phyloP scores from a whole-genome alignment of 352 stramenopile species.

The Globisporangium polare region DNA sequence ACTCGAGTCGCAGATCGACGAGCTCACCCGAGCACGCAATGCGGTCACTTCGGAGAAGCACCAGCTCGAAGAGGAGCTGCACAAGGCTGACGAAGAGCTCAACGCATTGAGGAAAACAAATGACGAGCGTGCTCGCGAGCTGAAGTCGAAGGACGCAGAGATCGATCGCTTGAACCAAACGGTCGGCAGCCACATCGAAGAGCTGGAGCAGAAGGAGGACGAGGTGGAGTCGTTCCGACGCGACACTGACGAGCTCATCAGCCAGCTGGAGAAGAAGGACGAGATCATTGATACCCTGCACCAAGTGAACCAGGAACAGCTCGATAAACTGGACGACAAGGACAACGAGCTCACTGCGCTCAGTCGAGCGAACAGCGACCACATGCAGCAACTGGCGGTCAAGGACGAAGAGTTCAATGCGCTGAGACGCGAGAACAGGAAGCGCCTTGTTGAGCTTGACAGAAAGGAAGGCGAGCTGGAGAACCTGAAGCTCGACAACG shows the following conservation, averaged over 20 bases:
- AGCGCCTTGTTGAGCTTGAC: slow-evolving; percentile 14
- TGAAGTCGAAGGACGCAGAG: slow-evolving; percentile 9
- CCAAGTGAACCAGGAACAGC: slow-evolving; percentile 18
- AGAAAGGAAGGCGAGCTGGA: slow-evolving; percentile 19
- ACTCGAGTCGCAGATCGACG: slow-evolving; percentile 16
- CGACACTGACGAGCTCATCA: slow-evolving; percentile 9
- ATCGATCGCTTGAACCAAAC: slow-evolving; percentile 5
- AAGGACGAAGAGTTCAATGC: slow-evolving; percentile 28
- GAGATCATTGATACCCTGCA: slow-evolving; percentile 9
- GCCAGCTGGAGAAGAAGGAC: slow-evolving; percentile 12
- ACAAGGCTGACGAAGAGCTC: slow-evolving; percentile 6
- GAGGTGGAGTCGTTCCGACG: slow-evolving; percentile 6
- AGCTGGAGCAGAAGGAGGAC: background rate
- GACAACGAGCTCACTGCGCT: slow-evolving; percentile 24
- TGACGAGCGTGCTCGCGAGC: slow-evolving; percentile 1
- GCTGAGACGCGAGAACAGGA: slow-evolving; percentile 21
- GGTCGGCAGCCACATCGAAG: background rate
- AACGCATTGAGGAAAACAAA: background rate
- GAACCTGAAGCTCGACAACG: slow-evolving; percentile 23
- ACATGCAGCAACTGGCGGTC: slow-evolving; percentile 17
- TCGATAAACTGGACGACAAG: slow-evolving; percentile 26
- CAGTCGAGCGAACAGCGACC: slow-evolving; percentile 19
- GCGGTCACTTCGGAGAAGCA: slow-evolving; percentile 5
- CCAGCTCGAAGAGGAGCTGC: slow-evolving; percentile 13
- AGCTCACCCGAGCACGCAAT: slow-evolving; percentile 1